phyloP scores from a whole-genome alignment of 75 land plant genomes.

The Azolla pinnata region DNA sequence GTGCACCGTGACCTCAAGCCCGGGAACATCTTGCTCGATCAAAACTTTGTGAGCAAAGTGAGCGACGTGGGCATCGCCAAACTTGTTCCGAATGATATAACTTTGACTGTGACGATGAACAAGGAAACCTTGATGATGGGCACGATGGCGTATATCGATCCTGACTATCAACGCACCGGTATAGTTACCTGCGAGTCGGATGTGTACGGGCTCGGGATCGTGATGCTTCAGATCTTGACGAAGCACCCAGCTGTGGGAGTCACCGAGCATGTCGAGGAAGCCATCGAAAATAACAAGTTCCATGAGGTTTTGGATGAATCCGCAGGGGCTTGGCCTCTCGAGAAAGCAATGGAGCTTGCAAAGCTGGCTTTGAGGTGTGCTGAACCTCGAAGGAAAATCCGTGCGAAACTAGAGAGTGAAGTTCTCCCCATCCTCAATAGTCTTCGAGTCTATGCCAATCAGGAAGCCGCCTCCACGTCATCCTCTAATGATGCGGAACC shows the following conservation, averaged over 20 bases:
- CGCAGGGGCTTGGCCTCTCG: constrained; percentile 58
- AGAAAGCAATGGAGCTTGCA: constrained; percentile 24
- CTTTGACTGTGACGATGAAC: constrained; percentile 17
- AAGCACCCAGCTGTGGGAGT: constrained; percentile 36
- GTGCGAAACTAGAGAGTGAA: constrained; percentile 26
- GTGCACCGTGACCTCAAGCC: constrained; percentile 65
- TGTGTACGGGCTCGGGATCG: constrained; percentile 48
- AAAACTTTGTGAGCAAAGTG: constrained; percentile 46
- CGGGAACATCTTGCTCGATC: constrained; percentile 50
- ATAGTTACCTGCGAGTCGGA: constrained; percentile 42
- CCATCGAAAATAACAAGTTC: constrained; percentile 20
- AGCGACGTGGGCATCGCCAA: constrained; percentile 47
- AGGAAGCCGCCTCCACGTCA: no score
- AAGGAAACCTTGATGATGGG: constrained; percentile 27
- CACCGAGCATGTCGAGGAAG: constrained; percentile 21
- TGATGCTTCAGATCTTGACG: constrained; percentile 49
- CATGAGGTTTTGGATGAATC: constrained; percentile 33
- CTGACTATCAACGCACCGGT: constrained; percentile 41
- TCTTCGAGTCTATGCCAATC: no score
- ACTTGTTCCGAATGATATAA: constrained; percentile 25
- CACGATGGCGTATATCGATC: constrained; percentile 42
- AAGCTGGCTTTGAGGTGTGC: constrained; percentile 34
- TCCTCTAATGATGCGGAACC: background rate
- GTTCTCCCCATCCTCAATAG: constrained; percentile 28
- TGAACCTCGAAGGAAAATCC: constrained; percentile 23